Conservation (phyloP, 768 basidiomycete species). For the Baorangia bicolor region DNA sequence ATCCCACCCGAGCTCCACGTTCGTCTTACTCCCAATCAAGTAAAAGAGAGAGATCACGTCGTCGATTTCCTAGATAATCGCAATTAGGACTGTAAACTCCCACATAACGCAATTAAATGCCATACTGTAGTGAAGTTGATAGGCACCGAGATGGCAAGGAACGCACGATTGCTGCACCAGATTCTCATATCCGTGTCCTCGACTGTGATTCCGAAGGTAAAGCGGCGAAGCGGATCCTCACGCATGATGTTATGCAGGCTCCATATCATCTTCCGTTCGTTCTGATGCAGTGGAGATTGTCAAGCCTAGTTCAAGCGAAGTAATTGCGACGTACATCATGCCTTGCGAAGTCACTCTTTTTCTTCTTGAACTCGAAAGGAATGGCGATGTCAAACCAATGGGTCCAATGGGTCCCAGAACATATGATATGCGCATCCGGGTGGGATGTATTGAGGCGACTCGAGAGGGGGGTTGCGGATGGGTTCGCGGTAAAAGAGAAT, state of each 20-base stretch:
- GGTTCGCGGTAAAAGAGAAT: neutral
- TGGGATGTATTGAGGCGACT: neutral
- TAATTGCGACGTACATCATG: neutral
- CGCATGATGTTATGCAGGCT: constrained; percentile 27
- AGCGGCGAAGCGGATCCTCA: constrained; percentile 26
- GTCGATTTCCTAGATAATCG: constrained; percentile 2
- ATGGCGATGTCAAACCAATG: constrained; percentile 13
- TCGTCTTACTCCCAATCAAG: neutral
- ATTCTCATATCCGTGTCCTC: constrained; percentile 25
- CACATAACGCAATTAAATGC: neutral
- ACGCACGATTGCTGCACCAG: constrained; percentile 20
- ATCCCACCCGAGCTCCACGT: neutral
- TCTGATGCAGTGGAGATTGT: constrained; percentile 1
- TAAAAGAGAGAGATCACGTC: constrained; percentile 6
- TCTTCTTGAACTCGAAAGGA: constrained; percentile 12
- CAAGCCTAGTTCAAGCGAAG: neutral
- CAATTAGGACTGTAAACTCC: neutral
- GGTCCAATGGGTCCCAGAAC: fast-evolving
- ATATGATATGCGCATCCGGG: neutral
- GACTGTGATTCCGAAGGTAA: constrained; percentile 29
- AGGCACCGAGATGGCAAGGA: neutral
- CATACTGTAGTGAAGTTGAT: constrained; percentile 4
- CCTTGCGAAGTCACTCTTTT: no score
- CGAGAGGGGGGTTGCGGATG: neutral
- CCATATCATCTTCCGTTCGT: constrained; percentile 25